These are phyloP conservation scores for Epichloe elymi DNA, from an alignment of 2,329 filamentous ascomycete species.

Conservation along the genomic window DNA sequence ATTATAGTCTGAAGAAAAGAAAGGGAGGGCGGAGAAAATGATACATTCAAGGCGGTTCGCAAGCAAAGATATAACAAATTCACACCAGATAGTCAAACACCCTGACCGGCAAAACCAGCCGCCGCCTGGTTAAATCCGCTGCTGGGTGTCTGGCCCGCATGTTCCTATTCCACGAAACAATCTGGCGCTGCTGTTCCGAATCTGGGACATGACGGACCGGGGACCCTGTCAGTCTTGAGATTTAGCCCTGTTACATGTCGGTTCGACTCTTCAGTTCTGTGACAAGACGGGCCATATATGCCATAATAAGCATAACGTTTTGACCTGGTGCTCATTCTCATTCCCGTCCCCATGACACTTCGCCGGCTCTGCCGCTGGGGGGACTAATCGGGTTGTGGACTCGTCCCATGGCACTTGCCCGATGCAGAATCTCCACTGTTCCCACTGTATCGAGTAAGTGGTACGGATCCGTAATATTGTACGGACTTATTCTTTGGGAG, in stretches of 20 bases:
- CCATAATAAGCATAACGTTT: constrained; percentile 11
- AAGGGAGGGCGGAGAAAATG: not conserved
- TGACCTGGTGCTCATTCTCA: constrained; percentile 8
- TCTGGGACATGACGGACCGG: constrained; percentile 8
- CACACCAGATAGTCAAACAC: no score
- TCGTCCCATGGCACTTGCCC: not conserved
- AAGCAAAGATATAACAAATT: constrained; percentile 9
- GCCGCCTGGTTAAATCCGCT: not conserved
- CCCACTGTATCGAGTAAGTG: not conserved
- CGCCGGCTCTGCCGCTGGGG: no score
- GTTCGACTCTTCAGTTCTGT: constrained; percentile 8
- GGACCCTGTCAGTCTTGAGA: constrained; percentile 11
- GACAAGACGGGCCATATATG: constrained; percentile 5
- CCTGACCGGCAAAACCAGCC: not conserved
- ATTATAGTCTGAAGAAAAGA: constrained; percentile 6
- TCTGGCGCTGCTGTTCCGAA: constrained; percentile 9
- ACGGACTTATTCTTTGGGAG: no score
- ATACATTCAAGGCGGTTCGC: not conserved
- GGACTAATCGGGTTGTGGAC: not conserved
- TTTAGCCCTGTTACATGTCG: constrained; percentile 17
- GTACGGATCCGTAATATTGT: no score
- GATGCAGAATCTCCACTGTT: not conserved
- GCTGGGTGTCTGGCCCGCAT: constrained; percentile 1
- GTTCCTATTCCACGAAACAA: constrained; percentile 10
- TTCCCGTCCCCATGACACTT: not conserved